Evolutionary conservation across 140 eudicot genomes (phyloP), one percentile per base, ranked within the genome.

Genomic region (Stevia rebaudiana): DNA sequence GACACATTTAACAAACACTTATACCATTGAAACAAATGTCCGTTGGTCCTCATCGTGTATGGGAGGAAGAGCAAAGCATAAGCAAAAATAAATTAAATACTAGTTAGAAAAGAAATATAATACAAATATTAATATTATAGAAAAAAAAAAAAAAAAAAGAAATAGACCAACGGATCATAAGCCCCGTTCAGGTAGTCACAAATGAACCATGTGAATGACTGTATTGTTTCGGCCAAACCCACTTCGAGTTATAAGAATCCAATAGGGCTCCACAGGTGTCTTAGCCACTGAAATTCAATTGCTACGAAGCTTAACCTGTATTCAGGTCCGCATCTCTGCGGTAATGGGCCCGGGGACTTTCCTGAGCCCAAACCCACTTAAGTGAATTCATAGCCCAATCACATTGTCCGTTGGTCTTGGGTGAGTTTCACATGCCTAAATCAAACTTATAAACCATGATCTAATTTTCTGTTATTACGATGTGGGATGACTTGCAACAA

Each of bases 121-220:
- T 11, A 15, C 43, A 41, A 36, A 15, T 46, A 31, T 42, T 73
- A 55, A 25, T 6, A 1, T 52, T 11, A 52, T 11, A 0, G 10
- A 3, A 51, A 0, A 51, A 1, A 22, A 1, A 9, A 1, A 18
- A 0, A 7, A 10, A 50, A 74, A 63, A 74, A 70, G 13, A 3
- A 1, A 0, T 0, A 37, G 75, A 76, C 67, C 76, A 80, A 72
- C 61, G 46, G 74, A 76, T 62, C 69, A 63, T 75, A 79, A 79
- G 82, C 88, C 87, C 80, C 88, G 82, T 82, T 82, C 66, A 57
- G 88, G 75, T 82, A 71, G 81, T 72, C 79, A 64, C 57, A 41
- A 11, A 8, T 13, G 11, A 79, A 73, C 81, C 75, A 82, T 73
- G 88, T 82, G 82, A 79, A 82, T 82, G 70, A 79, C 88, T 79